Base-by-base conservation (phyloP, 2,329 filamentous ascomycete genomes). In the Lachnellula arida region DNA sequence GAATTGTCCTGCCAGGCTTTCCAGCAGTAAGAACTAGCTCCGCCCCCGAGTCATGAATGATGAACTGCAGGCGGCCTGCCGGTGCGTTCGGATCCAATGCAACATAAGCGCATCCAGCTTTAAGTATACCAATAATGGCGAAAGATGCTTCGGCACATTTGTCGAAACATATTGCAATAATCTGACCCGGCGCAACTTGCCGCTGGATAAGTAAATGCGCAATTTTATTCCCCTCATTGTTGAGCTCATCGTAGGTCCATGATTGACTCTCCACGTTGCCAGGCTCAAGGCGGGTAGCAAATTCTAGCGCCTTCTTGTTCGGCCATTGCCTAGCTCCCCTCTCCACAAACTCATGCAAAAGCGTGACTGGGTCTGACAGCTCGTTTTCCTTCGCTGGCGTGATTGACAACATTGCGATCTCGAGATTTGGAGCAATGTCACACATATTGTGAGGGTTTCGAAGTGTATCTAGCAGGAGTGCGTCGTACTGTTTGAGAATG, bases 261-360 rank as follows among this genome's bases (percentile, higher is more conserved):
- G 66, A 73, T 49, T 74, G 74, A 32, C 77, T 81, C 1, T 74
- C 65, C 2, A 80, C 72, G 0, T 67, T 63, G 0, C 73, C 71
- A 1, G 73, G 73, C 1, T 79, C 71, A 4, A 90, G 78, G 0
- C 74, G 74, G 0, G 78, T 78, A 3, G 86, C 82, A 68, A 96
- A 96, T 60, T 96, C 87, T 1, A 97, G 78, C 0, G 92, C 92
- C 3, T 76, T 72, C 40, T 79, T 83, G 0, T 82, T 64, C 0
- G 91, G 88, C 19, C 77, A 71, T 0, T 72, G 64, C 0, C 60
- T 37, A 0, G 87, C 85, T 34, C 82, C 82, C 0, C 70, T 61
- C 67, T 95, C 89, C 5, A 96, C 85, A 58, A 96, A 88, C 55
- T 92, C 77, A 67, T 97, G 91, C 5, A 96, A 73, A 3, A 92